A percentile compares a stretch with the other conserved stretches of the same genome.
These are phyloP conservation scores for Fusarium mangiferae DNA, from an alignment of 2,329 filamentous ascomycete species.

Conservation along the genomic window DNA sequence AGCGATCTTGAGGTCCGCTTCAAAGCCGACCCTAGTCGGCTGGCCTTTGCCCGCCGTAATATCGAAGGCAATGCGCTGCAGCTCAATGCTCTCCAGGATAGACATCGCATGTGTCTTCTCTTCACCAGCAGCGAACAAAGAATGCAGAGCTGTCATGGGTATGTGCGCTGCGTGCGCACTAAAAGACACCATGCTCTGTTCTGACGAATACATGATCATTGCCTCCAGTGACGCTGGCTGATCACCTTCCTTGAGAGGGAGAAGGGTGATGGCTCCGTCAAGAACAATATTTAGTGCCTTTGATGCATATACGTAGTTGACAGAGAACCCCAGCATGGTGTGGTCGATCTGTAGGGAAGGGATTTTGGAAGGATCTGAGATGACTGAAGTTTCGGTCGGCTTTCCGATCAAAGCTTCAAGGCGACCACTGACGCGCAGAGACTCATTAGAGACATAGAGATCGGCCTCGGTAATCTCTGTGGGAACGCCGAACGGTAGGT, in stretches of 20 bases:
- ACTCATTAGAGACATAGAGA: neutral
- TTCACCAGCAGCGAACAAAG: rapidly evolving
- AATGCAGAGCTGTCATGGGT: neutral
- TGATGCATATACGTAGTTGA: neutral
- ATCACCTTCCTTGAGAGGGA: neutral
- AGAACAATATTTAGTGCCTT: rapidly evolving
- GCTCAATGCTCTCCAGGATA: rapidly evolving
- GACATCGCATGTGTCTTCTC: neutral
- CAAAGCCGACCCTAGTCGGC: rapidly evolving
- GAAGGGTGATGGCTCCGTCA: rapidly evolving
- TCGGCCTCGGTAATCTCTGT: rapidly evolving
- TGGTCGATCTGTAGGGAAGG: rapidly evolving
- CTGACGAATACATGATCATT: neutral
- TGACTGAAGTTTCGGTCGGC: rapidly evolving
- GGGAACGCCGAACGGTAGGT: rapidly evolving
- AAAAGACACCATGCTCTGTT: rapidly evolving
- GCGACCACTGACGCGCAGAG: rapidly evolving
- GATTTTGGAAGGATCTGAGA: neutral
- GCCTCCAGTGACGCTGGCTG: rapidly evolving
- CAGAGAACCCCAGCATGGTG: rapidly evolving
- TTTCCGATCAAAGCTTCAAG: neutral
- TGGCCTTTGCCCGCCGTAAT: rapidly evolving
- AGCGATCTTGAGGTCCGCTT: rapidly evolving
- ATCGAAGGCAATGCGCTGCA: rapidly evolving
- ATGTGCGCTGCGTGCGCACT: rapidly evolving